These are phyloP conservation scores for Polygonum maritimum DNA, from an alignment of 148 eudicot species.

Conservation along the genomic window DNA sequence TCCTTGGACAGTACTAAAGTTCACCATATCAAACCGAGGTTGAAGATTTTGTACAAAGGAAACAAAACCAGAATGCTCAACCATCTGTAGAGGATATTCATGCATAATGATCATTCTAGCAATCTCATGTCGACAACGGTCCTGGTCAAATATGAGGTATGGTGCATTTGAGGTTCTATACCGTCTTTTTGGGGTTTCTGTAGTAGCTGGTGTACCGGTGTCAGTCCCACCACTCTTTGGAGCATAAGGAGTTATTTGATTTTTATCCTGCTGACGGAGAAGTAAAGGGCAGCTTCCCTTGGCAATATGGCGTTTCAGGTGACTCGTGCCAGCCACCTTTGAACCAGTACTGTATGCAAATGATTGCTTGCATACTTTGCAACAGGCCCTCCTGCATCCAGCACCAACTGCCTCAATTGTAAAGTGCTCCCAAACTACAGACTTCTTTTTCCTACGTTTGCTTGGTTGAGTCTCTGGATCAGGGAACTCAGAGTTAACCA, in stretches of 20 bases:
- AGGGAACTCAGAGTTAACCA: constrained; percentile 5
- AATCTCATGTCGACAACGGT: constrained; percentile 62
- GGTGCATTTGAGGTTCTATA: constrained; percentile 40
- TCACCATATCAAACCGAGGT: constrained; percentile 68
- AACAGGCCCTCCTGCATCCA: constrained; percentile 66
- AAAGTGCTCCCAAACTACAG: constrained; percentile 69
- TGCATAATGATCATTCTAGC: constrained; percentile 77
- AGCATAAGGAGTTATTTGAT: constrained; percentile 31
- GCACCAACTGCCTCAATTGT: constrained; percentile 51
- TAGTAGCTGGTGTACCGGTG: constrained; percentile 18
- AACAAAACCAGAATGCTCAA: constrained; percentile 64
- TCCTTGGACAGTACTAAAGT: constrained; percentile 58
- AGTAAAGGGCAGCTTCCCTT: constrained; percentile 61
- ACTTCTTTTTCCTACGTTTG: constrained; percentile 61
- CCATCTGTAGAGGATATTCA: constrained; percentile 68
- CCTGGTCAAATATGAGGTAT: constrained; percentile 53
- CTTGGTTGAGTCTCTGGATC: constrained; percentile 31
- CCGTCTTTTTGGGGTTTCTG: constrained; percentile 43
- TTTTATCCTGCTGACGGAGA: constrained; percentile 49
- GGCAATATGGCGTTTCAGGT: constrained; percentile 73
- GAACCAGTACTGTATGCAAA: constrained; percentile 76
- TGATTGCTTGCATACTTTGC: constrained; percentile 68
- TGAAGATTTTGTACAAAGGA: constrained; percentile 62
- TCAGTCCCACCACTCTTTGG: constrained; percentile 34
- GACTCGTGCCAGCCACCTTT: constrained; percentile 76